Evolutionary conservation across 2,329 filamentous ascomycete species (phyloP), one percentile per base, ranked within the genome.

Genomic region (Podosphaera fusca): DNA sequence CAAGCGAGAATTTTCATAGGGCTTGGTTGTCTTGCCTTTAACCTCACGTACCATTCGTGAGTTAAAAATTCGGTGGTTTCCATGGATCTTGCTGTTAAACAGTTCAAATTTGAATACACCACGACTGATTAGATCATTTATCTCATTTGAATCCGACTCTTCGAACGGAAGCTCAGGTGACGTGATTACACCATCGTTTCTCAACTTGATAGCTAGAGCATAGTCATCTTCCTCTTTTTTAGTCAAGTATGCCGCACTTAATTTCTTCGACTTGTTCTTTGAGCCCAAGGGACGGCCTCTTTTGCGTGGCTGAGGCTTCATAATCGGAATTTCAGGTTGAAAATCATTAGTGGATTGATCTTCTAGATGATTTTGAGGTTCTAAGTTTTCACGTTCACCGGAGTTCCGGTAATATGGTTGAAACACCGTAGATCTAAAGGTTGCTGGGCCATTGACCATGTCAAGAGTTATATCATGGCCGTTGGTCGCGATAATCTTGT

Each of bases 1-100:
- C 8, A 57, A 21, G 4, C 55, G 34, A 29, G 55, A 57, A 33
- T 57, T 57, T 30, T 57, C 47, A 21, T 40, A 57, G 35, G 55
- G 36, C 3, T 46, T 55, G 40, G 34, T 42, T 7, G 12, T 40
- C n/a, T 45, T 33, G 3, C n/a, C 35, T 46, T 55, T 55, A 31
- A 55, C 14, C 33, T 46, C 38, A 34, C 35, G 36, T n/a, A 55
- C 53, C 31, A 53, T 31, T 14, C 50, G 5, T 4, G 49, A 34
- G 10, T 51, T 51, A 34, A 51, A 51, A 9, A 51, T 30, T 4
- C 49, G 30, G 8, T 33, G 10, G 10, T 51, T 30, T 31, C 30
- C n/a, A 38, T 47, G 47, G 1, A 35, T n/a, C 9, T 14, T 10
- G 31, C 3, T 4, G n/a, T 42, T 29, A 50, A 10, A 56, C 7